Percentiles rank a stretch among this genome's conserved stretches.
Evolutionary conservation across 257 asterid species (phyloP).

Genomic region (Leptodermis oblonga): DNA sequence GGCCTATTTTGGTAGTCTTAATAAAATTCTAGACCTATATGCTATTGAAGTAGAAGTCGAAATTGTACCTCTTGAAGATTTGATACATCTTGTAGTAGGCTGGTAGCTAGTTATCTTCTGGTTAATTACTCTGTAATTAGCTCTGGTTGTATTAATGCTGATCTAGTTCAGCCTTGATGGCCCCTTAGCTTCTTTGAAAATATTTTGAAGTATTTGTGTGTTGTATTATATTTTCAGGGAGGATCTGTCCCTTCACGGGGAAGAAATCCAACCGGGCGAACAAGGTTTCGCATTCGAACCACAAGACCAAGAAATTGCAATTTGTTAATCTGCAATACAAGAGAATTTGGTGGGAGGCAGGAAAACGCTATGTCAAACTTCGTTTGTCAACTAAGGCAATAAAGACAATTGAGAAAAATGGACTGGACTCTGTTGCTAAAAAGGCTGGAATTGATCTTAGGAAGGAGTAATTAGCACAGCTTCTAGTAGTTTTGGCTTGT

Average conservation of each 20-base stretch:
- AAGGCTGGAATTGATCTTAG: too few species aligned
- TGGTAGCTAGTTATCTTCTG: not conserved
- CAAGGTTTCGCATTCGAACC: too few species aligned
- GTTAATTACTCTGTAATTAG: not conserved
- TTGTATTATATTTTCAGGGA: too few species aligned
- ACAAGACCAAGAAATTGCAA: constrained; percentile 75
- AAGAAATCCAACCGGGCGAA: too few species aligned
- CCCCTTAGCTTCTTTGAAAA: not conserved
- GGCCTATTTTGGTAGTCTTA: not conserved
- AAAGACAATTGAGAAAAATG: too few species aligned
- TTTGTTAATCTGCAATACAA: constrained; percentile 89
- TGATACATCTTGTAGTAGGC: not conserved
- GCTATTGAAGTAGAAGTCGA: not conserved
- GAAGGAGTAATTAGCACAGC: too few species aligned
- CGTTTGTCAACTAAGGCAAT: too few species aligned
- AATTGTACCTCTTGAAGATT: not conserved
- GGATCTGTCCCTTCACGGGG: too few species aligned
- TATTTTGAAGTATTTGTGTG: not conserved
- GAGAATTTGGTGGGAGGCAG: constrained; percentile 98
- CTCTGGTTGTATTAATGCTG: not conserved
- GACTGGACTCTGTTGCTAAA: too few species aligned
- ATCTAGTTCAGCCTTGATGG: not conserved
- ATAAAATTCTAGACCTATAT: not conserved
- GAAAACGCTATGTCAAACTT: too few species aligned
- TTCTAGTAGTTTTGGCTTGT: too few species aligned